These are phyloP conservation scores for Penicillium sp. DNA, from an alignment of 2,329 filamentous ascomycete species.

Conservation along the genomic window DNA sequence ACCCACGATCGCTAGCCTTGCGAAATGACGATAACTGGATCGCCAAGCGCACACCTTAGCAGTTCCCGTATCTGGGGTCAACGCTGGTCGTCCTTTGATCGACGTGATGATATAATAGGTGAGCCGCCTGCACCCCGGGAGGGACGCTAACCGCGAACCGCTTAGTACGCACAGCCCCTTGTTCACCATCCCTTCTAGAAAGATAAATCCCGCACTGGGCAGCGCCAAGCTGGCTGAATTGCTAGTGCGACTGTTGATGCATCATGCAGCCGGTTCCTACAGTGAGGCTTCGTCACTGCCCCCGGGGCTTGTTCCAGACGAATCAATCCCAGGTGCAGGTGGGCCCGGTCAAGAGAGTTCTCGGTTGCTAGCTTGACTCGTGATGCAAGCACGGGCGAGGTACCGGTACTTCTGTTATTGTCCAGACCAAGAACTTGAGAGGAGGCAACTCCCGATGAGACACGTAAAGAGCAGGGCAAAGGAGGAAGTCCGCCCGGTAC, in stretches of 20 bases:
- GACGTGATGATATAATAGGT: constrained; percentile 3
- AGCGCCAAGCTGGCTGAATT: constrained; percentile 1
- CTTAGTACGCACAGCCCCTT: not conserved
- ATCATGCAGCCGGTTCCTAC: not conserved
- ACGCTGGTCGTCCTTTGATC: not conserved
- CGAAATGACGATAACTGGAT: not conserved
- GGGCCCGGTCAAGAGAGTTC: not conserved
- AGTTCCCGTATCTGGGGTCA: constrained; percentile 4
- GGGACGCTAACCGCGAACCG: not conserved
- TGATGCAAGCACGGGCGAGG: not conserved
- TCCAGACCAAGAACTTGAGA: not conserved
- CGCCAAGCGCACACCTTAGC: not conserved
- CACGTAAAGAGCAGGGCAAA: not conserved
- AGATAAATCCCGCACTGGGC: not conserved
- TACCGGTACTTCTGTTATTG: not conserved
- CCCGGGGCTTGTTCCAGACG: not conserved
- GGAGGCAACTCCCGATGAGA: not conserved
- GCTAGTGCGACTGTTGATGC: not conserved
- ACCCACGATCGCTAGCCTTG: constrained; percentile 3
- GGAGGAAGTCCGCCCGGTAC: not conserved
- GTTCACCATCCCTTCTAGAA: not conserved
- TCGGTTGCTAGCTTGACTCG: not conserved
- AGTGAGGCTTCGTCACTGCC: constrained; percentile 4
- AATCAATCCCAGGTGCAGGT: not conserved
- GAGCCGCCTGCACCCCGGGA: not conserved